phyloP scores from a whole-genome alignment of 2,329 filamentous ascomycete species.

The Colletotrichum abscissum region DNA sequence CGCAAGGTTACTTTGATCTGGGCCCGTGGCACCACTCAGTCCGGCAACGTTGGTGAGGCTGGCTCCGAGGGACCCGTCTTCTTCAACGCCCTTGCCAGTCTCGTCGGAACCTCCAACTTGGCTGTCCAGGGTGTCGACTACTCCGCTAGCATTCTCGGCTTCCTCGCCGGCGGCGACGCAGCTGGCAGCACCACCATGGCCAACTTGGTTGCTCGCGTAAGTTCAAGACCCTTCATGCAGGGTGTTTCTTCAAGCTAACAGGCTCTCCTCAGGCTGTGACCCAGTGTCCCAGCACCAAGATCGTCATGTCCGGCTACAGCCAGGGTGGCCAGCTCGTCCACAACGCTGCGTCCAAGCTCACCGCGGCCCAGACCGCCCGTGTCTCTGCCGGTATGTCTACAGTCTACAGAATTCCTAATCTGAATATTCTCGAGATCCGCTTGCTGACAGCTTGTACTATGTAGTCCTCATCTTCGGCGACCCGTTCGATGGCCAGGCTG shows the following conservation, averaged over 20 bases:
- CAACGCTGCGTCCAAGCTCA: slow-evolving; percentile 52
- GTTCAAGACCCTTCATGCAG: background rate
- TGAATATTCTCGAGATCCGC: no score
- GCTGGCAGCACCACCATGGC: slow-evolving; percentile 56
- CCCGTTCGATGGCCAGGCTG: slow-evolving; percentile 21
- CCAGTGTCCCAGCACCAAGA: slow-evolving; percentile 57
- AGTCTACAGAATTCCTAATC: background rate
- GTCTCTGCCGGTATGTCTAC: slow-evolving; percentile 40
- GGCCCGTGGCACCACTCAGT: slow-evolving; percentile 64
- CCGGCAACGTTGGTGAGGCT: slow-evolving; percentile 61
- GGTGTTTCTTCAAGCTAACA: background rate
- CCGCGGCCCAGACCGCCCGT: slow-evolving; percentile 46
- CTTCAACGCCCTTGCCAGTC: slow-evolving; percentile 54
- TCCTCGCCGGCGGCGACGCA: slow-evolving; percentile 56
- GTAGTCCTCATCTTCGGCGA: slow-evolving; percentile 36
- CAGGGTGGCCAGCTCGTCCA: slow-evolving; percentile 54
- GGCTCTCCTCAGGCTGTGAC: slow-evolving; percentile 44
- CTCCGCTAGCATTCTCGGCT: slow-evolving; percentile 55
- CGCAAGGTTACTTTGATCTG: slow-evolving; percentile 64
- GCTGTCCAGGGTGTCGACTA: slow-evolving; percentile 67
- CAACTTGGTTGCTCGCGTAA: slow-evolving; percentile 8
- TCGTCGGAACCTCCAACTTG: slow-evolving; percentile 55
- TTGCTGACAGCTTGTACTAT: slow-evolving; percentile 13
- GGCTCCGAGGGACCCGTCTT: slow-evolving; percentile 59
- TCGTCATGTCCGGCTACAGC: slow-evolving; percentile 61